phyloP scores from a whole-genome alignment of 768 basidiomycete species.

The Cystobasidium onofrii region DNA sequence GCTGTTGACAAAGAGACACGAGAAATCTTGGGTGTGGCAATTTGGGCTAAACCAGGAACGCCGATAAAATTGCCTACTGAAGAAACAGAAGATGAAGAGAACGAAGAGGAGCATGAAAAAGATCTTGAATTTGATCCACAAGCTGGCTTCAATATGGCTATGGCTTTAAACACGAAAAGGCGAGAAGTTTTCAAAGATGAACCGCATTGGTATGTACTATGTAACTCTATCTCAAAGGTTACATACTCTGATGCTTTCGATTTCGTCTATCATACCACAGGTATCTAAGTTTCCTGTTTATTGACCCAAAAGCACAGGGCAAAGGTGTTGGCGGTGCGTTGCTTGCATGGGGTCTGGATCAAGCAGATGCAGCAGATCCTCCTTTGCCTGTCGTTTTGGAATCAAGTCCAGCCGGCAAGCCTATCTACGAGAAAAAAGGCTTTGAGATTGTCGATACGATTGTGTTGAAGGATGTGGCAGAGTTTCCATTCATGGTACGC shows the following conservation, averaged over 20 bases:
- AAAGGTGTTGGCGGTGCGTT: constrained; percentile 10
- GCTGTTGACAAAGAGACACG: background rate
- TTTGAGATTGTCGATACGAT: background rate
- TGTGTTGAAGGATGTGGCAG: background rate
- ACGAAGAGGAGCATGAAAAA: constrained; percentile 18
- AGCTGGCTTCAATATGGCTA: background rate
- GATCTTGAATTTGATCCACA: constrained; percentile 1
- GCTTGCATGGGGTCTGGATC: constrained; percentile 5
- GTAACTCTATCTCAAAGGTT: background rate
- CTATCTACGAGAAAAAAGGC: constrained; percentile 7
- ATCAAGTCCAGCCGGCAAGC: background rate
- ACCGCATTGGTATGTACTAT: constrained; percentile 17
- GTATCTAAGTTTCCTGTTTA: constrained; percentile 15
- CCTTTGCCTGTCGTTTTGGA: constrained; percentile 11
- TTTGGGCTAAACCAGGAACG: constrained; percentile 11
- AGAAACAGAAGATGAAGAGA: constrained; percentile 14
- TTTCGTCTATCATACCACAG: background rate
- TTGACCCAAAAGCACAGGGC: constrained; percentile 17
- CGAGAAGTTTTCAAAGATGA: background rate
- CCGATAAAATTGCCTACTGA: constrained; percentile 1
- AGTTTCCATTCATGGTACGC: constrained; percentile 8
- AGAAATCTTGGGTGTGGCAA: background rate
- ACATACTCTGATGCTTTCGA: background rate
- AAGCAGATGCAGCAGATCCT: background rate
- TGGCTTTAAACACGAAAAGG: background rate